Percentiles rank a stretch among this genome's conserved stretches.
Conservation (phyloP, 1,284 basidiomycete species). For the Ganoderma leucocontextum region DNA sequence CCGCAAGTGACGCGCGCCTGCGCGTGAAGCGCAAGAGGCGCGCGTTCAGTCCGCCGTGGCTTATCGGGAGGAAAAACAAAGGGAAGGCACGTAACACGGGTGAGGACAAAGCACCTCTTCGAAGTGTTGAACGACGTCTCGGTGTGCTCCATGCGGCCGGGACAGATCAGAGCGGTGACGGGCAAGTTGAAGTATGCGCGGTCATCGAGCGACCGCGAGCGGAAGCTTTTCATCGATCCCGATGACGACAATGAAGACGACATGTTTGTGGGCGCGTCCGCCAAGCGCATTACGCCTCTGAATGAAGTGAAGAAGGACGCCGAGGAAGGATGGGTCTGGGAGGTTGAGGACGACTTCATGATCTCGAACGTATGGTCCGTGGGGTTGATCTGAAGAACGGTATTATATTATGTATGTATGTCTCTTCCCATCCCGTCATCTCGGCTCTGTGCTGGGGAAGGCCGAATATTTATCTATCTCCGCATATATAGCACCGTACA, state of each 20-base stretch:
- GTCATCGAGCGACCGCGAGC: constrained; percentile 65
- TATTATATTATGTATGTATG: constrained; percentile 72
- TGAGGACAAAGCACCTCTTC: constrained; percentile 56
- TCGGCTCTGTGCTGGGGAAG: neutral
- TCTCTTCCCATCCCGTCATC: constrained; percentile 21
- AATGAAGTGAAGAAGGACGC: constrained; percentile 43
- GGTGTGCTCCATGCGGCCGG: constrained; percentile 54
- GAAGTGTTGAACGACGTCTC: constrained; percentile 58
- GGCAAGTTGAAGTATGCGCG: constrained; percentile 59
- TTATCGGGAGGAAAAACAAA: constrained; percentile 9
- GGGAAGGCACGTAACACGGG: neutral
- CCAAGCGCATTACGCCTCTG: constrained; percentile 1
- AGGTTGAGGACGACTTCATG: constrained; percentile 69
- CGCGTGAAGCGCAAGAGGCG: constrained; percentile 21
- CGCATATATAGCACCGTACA: constrained; percentile 56
- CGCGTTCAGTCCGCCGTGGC: constrained; percentile 17
- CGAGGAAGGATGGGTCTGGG: constrained; percentile 60
- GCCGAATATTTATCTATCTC: neutral
- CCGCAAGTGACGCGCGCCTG: constrained; percentile 49
- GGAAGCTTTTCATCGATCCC: constrained; percentile 53
- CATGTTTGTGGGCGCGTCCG: constrained; percentile 16
- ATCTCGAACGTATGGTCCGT: constrained; percentile 63
- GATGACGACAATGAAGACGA: constrained; percentile 35
- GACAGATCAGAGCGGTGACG: constrained; percentile 58
- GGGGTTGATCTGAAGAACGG: constrained; percentile 55